Conservation (phyloP, 2,329 filamentous ascomycete genomes). For the Sporothrix protearum region DNA sequence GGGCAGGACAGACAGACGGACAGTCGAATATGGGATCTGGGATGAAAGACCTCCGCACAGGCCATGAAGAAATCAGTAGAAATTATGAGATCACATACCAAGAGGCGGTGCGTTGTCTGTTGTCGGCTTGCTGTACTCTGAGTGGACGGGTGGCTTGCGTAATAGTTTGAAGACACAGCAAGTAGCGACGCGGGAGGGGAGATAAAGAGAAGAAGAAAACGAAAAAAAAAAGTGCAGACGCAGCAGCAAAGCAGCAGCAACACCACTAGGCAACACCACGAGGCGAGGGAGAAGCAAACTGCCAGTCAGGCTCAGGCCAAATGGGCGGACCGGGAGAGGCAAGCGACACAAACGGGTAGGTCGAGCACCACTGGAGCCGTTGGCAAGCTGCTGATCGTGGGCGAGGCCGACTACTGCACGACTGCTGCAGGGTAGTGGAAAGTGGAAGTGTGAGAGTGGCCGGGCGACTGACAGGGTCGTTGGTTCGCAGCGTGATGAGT, state of each 20-base stretch:
- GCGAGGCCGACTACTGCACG: not conserved
- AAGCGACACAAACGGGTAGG: not conserved
- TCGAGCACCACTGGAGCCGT: conserved; percentile 16
- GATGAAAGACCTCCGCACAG: no score
- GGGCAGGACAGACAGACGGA: not conserved
- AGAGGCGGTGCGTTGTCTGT: not conserved
- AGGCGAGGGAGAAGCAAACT: not conserved
- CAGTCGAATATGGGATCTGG: not conserved
- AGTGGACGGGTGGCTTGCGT: not conserved
- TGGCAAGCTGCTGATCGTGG: not conserved
- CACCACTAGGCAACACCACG: not conserved
- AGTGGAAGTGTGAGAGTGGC: not conserved
- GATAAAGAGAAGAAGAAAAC: not conserved
- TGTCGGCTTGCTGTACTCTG: not conserved
- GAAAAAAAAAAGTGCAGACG: not conserved
- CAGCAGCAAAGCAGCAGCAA: not conserved
- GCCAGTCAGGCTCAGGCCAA: not conserved
- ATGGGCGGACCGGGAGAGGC: conserved; percentile 1
- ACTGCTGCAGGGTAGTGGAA: conserved; percentile 15
- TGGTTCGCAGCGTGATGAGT: not conserved
- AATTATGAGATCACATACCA: conserved; percentile 4
- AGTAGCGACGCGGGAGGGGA: not conserved
- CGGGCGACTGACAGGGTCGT: not conserved
- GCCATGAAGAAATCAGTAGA: not conserved
- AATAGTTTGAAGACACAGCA: not conserved